phyloP scores from a whole-genome alignment of 805 yeast species.

The Candida nanaspora region DNA sequence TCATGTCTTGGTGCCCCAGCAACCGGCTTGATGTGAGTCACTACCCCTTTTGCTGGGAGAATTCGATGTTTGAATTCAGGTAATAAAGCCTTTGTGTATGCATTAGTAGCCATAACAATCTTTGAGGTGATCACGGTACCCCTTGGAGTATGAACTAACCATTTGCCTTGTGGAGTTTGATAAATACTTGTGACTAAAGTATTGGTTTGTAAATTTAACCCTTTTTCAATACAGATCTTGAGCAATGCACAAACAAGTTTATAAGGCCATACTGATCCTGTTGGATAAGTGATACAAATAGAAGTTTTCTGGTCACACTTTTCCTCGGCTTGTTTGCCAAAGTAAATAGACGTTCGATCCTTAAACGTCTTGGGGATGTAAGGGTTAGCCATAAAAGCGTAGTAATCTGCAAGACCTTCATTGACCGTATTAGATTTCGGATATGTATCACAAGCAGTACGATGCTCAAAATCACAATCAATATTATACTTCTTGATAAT shows the following conservation, averaged over 20 bases:
- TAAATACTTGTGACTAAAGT: constrained; percentile 26
- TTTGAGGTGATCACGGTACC: constrained; percentile 22
- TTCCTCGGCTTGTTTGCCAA: constrained; percentile 23
- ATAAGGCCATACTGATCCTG: constrained; percentile 40
- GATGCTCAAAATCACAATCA: constrained; percentile 31
- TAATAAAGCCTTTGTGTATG: constrained; percentile 21
- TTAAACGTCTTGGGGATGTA: constrained; percentile 18
- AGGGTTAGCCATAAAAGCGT: constrained; percentile 21
- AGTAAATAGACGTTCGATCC: constrained; percentile 22
- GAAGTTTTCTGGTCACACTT: constrained; percentile 20
- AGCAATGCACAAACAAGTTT: constrained; percentile 30
- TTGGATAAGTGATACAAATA: constrained; percentile 30
- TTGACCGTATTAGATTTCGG: constrained; percentile 11
- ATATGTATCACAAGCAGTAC: constrained; percentile 28
- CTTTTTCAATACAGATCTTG: constrained; percentile 24
- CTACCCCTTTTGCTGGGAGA: constrained; percentile 28
- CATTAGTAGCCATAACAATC: constrained; percentile 33
- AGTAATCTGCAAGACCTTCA: constrained; percentile 14
- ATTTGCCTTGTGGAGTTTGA: constrained; percentile 14
- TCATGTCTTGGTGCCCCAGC: neutral
- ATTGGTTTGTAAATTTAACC: constrained; percentile 33
- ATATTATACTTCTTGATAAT: constrained; percentile 26
- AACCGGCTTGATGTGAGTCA: constrained; percentile 19
- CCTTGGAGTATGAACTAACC: constrained; percentile 23
- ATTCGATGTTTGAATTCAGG: constrained; percentile 23